A percentile compares a stretch with the other conserved stretches of the same genome.
These are phyloP conservation scores for Cucurbita moschata DNA, from an alignment of 306 rosid genomes.

Conservation along the genomic window DNA sequence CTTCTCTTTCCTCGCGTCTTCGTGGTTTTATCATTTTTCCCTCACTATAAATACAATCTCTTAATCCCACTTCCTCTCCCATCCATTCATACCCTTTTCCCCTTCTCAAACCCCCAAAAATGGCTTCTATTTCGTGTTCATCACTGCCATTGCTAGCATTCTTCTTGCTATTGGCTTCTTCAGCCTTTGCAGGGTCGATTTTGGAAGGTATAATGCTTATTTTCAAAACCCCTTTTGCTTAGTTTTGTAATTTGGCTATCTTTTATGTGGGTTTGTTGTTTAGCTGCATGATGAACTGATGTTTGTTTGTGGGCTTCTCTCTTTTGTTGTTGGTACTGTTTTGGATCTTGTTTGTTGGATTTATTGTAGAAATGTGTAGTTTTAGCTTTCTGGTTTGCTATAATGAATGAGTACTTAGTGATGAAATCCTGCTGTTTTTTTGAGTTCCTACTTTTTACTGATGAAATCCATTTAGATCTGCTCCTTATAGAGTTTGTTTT, in stretches of 20 bases:
- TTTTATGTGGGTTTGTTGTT: background rate
- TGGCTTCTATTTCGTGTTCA: conserved; percentile 25
- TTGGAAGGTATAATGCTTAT: conserved; percentile 38
- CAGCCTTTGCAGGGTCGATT: conserved; percentile 30
- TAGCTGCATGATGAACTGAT: background rate
- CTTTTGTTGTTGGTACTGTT: background rate
- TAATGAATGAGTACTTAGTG: background rate
- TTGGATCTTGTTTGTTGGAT: background rate
- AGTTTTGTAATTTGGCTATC: background rate
- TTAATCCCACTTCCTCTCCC: too few relatives aligned
- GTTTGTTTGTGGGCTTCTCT: background rate
- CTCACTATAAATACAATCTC: conserved; percentile 24
- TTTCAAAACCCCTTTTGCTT: background rate
- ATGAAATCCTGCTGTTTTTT: background rate
- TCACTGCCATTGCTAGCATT: conserved; percentile 13
- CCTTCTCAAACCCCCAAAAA: conserved; percentile 5
- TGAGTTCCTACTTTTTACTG: background rate
- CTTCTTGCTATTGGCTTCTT: conserved; percentile 21
- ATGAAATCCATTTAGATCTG: background rate
- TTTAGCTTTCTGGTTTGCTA: background rate
- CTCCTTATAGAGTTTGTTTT: background rate
- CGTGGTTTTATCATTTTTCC: background rate
- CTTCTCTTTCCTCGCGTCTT: conserved; percentile 10
- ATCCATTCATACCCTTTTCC: too few relatives aligned
- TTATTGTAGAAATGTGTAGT: background rate